phyloP scores from a whole-genome alignment of 2,329 filamentous ascomycete genomes.

The Pseudogymnoascus sp. region DNA sequence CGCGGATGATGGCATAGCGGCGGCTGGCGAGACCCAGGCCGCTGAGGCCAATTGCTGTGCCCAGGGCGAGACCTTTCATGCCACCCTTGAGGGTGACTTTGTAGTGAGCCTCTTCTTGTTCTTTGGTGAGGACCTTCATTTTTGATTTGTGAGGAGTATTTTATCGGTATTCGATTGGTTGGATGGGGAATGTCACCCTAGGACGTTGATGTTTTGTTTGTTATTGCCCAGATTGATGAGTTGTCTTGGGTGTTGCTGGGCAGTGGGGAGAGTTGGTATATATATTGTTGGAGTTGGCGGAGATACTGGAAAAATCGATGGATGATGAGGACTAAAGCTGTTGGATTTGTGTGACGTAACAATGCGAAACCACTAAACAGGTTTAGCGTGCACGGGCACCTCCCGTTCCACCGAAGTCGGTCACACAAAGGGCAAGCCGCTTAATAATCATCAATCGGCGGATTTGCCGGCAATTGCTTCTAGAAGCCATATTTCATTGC shows the following conservation, averaged over 20 bases:
- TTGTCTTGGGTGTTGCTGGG: background rate
- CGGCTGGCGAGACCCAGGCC: conserved; percentile 40
- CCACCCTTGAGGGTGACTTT: conserved; percentile 69
- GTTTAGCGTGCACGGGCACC: background rate
- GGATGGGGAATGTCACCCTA: background rate
- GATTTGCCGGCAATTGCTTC: background rate
- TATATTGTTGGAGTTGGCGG: background rate
- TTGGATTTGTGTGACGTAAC: background rate
- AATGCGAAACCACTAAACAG: background rate
- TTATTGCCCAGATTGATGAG: background rate
- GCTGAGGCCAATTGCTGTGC: conserved; percentile 57
- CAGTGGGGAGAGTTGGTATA: background rate
- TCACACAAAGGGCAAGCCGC: background rate
- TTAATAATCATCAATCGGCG: no score
- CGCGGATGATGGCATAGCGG: conserved; percentile 70
- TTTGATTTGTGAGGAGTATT: background rate
- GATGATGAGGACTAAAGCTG: background rate
- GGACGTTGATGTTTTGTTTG: background rate
- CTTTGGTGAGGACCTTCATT: conserved; percentile 95
- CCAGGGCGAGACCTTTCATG: conserved; percentile 55
- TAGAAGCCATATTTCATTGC: background rate
- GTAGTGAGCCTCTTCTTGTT: conserved; percentile 87
- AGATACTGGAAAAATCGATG: background rate
- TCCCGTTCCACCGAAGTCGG: background rate
- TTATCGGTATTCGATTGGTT: conserved; percentile 1